Base-by-base conservation (phyloP, 129 eudicot genomes). In the Tagetes erecta region DNA sequence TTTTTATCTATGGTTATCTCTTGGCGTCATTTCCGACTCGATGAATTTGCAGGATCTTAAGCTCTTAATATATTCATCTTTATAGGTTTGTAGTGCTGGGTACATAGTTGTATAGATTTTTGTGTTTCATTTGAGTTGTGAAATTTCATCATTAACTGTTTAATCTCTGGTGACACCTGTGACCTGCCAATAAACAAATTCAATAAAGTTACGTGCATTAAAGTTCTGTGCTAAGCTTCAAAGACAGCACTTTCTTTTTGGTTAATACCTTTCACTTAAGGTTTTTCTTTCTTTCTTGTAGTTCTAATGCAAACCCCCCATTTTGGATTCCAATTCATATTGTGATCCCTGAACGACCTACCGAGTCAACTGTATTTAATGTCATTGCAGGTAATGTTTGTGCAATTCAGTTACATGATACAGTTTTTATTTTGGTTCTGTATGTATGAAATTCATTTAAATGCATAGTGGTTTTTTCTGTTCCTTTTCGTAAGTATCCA, bases 251-350 rank as follows among this genome's bases (percentile, higher is more conserved):
- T 14, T 51, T 20, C 14, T 7, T 58, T 59, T 39, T 13, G 63
- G 37, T 70, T 51, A 62, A 12, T 37, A 42, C 35, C 49, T 69
- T 60, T 70, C 68, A 63, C 53, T 70, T 14, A 27, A 44, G 57
- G 52, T 37, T 64, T 72, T 68, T 42, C 9, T 47, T 72, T 53
- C 36, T 14, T 53, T 67, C 47, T 78, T 90, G 88, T 77, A 94
- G 99, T 73, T 94, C 99, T 49, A 85, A 85, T 80, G 89, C 96
- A 83, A 94, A 90, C 66, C 93, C 93, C 38, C 99, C 99, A 77
- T 94, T 94, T 84, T 94, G 99, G 99, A 94, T 94, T 71, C 99
- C 99, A 14, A 91, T 94, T 78, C 97, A 94, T 78, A 88, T 94
- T 30, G 97, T 94, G 78, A 91, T 94, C 68, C 99, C 99, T 20